phyloP scores from a whole-genome alignment of 1,284 basidiomycete genomes.

The Mycosarcoma mackinlayi region DNA sequence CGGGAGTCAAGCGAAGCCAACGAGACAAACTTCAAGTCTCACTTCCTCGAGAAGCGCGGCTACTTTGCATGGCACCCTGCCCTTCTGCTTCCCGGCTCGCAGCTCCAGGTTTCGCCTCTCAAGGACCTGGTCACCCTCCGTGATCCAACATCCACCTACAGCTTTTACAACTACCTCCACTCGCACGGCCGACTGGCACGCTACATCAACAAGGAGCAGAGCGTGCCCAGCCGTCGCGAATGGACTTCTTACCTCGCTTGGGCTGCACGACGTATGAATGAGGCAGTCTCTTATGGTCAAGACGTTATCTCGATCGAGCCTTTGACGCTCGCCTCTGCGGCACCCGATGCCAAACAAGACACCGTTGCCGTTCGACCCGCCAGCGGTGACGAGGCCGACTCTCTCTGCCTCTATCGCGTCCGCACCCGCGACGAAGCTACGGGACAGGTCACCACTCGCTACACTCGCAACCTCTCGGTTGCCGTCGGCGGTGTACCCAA shows the following conservation, averaged over 20 bases:
- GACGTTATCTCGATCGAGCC: constrained; percentile 61
- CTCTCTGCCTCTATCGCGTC: constrained; percentile 50
- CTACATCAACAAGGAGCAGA: constrained; percentile 67
- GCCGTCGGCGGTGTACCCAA: constrained; percentile 61
- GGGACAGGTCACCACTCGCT: constrained; percentile 27
- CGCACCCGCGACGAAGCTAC: constrained; percentile 27
- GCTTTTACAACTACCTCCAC: constrained; percentile 67
- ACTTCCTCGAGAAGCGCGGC: constrained; percentile 62
- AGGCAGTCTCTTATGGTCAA: constrained; percentile 58
- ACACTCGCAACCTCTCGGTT: constrained; percentile 59
- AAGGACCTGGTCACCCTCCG: constrained; percentile 67
- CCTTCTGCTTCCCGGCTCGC: constrained; percentile 64
- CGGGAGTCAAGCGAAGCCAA: constrained; percentile 57
- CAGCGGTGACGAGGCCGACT: constrained; percentile 20
- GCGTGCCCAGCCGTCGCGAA: constrained; percentile 63
- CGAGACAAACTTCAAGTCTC: constrained; percentile 46
- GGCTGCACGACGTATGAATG: constrained; percentile 61
- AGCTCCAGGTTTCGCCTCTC: constrained; percentile 66
- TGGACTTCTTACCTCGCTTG: constrained; percentile 68
- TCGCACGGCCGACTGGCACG: constrained; percentile 57
- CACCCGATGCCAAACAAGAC: constrained; percentile 27
- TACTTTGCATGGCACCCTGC: constrained; percentile 67
- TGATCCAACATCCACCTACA: constrained; percentile 66
- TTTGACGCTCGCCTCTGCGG: constrained; percentile 27
- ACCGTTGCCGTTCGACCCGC: constrained; percentile 27